Conservation (phyloP, 2,329 filamentous ascomycete genomes). For the Pseudogymnoascus sp. region DNA sequence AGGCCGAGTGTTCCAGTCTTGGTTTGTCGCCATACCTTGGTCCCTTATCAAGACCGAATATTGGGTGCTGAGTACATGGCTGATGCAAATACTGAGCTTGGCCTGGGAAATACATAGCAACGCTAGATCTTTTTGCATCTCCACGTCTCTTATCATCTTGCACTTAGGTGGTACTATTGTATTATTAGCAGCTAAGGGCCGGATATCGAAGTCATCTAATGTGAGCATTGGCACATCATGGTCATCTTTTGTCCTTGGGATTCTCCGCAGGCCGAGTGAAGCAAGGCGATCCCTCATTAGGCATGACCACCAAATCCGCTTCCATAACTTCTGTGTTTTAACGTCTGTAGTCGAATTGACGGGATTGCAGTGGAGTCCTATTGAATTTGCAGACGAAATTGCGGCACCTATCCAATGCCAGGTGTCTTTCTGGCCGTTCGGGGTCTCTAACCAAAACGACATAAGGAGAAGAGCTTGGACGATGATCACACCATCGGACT, state of each 20-base stretch:
- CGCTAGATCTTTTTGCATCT: slow-evolving; percentile 67
- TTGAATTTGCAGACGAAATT: slow-evolving; percentile 80
- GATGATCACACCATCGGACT: slow-evolving; percentile 73
- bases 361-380: slow-evolving; percentile 80
- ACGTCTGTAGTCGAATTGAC: slow-evolving; percentile 59
- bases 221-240: slow-evolving; percentile 84
- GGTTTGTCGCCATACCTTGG: slow-evolving; percentile 5
- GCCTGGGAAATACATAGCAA: slow-evolving; percentile 83
- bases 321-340: slow-evolving; percentile 71
- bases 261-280: slow-evolving; percentile 80
- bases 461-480: slow-evolving; percentile 80
- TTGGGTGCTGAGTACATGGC: slow-evolving; percentile 75
- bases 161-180: slow-evolving; percentile 56
- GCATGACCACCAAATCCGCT: slow-evolving; percentile 92
- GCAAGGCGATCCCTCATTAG: slow-evolving; percentile 88
- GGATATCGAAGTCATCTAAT: slow-evolving; percentile 72
- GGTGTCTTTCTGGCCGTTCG: slow-evolving; percentile 89
- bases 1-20: slow-evolving; percentile 54
- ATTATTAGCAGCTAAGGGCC: slow-evolving; percentile 56
- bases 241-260: slow-evolving; percentile 81
- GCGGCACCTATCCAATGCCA: slow-evolving; percentile 97
- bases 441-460: slow-evolving; percentile 93
- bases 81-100: slow-evolving; percentile 78
- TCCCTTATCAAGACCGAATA: slow-evolving; percentile 74
- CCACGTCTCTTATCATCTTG: slow-evolving; percentile 56